phyloP scores from a whole-genome alignment of 805 yeast species.

The Candida piceae region DNA sequence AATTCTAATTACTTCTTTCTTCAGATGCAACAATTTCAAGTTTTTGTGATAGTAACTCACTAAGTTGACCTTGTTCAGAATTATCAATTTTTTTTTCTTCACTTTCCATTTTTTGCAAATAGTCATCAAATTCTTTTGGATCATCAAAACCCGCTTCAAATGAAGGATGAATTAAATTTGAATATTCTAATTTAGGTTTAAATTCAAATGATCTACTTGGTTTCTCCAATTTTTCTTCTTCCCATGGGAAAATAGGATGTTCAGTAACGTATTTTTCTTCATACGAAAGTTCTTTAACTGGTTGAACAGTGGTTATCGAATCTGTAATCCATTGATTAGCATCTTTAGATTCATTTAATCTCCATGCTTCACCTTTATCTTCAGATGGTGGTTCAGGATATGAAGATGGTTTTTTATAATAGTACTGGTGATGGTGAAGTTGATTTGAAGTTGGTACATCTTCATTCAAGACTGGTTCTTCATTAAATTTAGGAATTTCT shows the following conservation, averaged over 20 bases:
- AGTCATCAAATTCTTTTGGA: constrained; percentile 16
- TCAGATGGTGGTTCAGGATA: constrained; percentile 19
- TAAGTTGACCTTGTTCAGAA: not conserved
- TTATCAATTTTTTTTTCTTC: constrained; percentile 4
- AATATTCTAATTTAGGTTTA: constrained; percentile 3
- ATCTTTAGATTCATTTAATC: constrained; percentile 21
- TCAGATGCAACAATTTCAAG: too few species aligned
- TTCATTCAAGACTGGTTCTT: not conserved
- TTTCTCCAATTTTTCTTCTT: constrained; percentile 6
- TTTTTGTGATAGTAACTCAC: not conserved
- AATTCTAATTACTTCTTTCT: too few species aligned
- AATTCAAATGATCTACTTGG: not conserved
- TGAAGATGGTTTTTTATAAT: constrained; percentile 22
- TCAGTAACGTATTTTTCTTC: constrained; percentile 19
- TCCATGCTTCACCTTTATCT: constrained; percentile 30
- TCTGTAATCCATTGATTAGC: constrained; percentile 16
- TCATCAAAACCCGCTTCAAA: constrained; percentile 18
- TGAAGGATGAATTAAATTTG: not conserved
- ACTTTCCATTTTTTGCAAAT: constrained; percentile 9
- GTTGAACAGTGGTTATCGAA: not conserved
- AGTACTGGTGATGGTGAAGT: constrained; percentile 10
- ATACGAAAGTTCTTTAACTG: not conserved
- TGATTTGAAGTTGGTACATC: not conserved
- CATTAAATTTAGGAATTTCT: too few species aligned
- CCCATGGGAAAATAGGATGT: constrained; percentile 36